Evolutionary conservation across 768 basidiomycete species (phyloP), one percentile per base, ranked within the genome.

Genomic region (Daedaleopsis sinensis): DNA sequence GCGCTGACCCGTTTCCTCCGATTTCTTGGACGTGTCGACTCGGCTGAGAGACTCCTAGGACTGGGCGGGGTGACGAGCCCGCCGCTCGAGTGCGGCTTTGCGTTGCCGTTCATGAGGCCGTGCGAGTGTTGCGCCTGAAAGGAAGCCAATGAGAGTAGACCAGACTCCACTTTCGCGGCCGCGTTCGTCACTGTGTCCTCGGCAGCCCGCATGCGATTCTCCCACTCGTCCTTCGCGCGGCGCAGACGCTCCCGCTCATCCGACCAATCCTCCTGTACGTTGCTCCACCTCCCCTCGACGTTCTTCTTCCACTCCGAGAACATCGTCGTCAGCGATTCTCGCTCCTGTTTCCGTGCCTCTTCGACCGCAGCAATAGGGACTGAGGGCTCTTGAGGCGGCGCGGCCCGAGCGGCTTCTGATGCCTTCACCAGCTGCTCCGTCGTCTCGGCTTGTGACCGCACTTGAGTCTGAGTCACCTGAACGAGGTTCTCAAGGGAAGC

Each of bases 141-240:
- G 37, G 69, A 56, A 21, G 67, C 69, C 37, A 72, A 59, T 36
- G 56, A 78, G 38, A 64, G 74, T 11, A 81, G 44, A 59, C 72
- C 70, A 27, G 67, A 69, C 67, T 67, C 79, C 37, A 67, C 68
- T 71, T 73, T 75, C 23, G 70, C 59, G 3, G 78, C 78, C 48
- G 81, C 74, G 62, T 74, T 78, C 43, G 81, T 82, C n/a, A 89
- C 64, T 4, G 83, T 80, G 15, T 77, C 73, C 65, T 88, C 86
- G n/a, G 87, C 76, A 10, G 73, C 72, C 13, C 80, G 77, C 55
- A 83, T 77, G 57, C 85, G 81, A 7, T 60, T 74, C 74, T 96
- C 95, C 89, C 91, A 96, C 66, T 95, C 92, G 44, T 91, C 87
- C 51, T 88, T 80, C 13, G 92, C 93, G 19, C 81, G 78, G 43